Evolutionary conservation across 345 rosid genomes (phyloP).

Genomic region (Nasturtium officinale): DNA sequence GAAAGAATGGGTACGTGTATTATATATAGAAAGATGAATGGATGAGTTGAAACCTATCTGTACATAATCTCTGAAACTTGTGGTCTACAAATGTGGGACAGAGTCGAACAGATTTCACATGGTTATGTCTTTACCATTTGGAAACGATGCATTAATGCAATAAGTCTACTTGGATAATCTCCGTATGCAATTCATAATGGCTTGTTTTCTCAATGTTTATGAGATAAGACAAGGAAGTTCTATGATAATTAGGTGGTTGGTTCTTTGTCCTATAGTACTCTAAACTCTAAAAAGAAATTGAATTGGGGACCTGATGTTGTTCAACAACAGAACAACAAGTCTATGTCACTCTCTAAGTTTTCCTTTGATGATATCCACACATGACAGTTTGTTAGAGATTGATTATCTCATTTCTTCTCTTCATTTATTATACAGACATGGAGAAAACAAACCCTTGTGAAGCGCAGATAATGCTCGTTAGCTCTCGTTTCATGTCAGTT

Average conservation of each 20-base stretch:
- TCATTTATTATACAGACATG: conserved; percentile 13
- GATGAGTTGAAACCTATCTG: neutral
- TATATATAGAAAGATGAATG: conserved; percentile 21
- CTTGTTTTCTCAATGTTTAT: conserved; percentile 28
- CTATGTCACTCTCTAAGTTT: neutral
- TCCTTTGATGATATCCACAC: conserved; percentile 25
- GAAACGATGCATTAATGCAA: conserved; percentile 2
- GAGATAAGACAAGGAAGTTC: conserved; percentile 3
- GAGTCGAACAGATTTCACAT: conserved; percentile 23
- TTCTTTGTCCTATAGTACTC: conserved; percentile 20
- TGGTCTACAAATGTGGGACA: conserved; percentile 17
- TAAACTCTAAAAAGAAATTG: neutral
- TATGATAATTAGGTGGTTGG: conserved; percentile 17
- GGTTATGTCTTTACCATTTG: conserved; percentile 22
- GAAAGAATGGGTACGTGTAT: conserved; percentile 2
- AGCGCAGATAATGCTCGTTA: neutral
- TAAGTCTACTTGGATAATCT: conserved; percentile 1
- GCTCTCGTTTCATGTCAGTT: neutral
- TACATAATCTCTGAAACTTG: neutral
- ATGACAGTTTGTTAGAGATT: neutral
- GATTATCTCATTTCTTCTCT: neutral
- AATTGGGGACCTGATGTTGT: conserved; percentile 29
- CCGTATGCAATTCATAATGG: conserved; percentile 23
- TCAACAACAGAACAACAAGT: conserved; percentile 6
- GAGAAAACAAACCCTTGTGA: conserved; percentile 36